Conservation (phyloP, 163 green algal species). For the Trebouxiophyceae sp. region DNA sequence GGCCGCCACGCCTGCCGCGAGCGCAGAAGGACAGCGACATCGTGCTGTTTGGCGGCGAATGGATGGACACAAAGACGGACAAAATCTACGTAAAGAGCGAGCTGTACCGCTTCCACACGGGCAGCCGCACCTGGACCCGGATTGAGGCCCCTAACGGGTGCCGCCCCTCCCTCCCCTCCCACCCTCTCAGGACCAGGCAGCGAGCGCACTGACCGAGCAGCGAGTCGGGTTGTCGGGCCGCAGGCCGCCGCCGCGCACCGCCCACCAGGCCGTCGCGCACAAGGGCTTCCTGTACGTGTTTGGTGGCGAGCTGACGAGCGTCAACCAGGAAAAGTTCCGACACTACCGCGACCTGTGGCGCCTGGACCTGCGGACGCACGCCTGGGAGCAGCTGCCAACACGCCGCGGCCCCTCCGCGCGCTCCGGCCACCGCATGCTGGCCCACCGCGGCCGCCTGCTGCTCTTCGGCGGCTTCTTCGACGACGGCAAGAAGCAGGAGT, state of each 20-base stretch:
- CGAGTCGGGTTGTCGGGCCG: too few species aligned
- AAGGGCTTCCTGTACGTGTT: constrained; percentile 85
- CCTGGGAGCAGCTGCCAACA: constrained; percentile 83
- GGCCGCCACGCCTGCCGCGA: too few species aligned
- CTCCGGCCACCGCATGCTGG: constrained; percentile 84
- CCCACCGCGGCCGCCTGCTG: constrained; percentile 57
- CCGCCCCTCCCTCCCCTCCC: too few species aligned
- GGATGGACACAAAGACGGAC: constrained; percentile 60
- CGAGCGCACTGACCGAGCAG: too few species aligned
- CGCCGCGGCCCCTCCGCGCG: constrained; percentile 75
- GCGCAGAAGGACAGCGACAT: constrained; percentile 12
- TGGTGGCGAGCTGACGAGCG: constrained; percentile 92
- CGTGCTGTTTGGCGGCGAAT: constrained; percentile 54
- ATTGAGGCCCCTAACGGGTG: constrained; percentile 30
- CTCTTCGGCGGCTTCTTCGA: constrained; percentile 98
- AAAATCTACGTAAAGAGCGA: constrained; percentile 75
- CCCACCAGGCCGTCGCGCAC: constrained; percentile 71
- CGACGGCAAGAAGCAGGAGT: constrained; percentile 29
- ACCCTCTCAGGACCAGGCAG: too few species aligned
- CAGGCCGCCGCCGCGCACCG: constrained; percentile 68
- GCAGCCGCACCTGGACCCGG: constrained; percentile 32
- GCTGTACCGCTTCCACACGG: constrained; percentile 30
- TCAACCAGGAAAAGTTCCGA: constrained; percentile 71
- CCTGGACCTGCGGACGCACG: constrained; percentile 71
- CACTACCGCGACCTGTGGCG: constrained; percentile 87